A percentile compares a stretch with the other conserved stretches of the same genome.
Evolutionary conservation across 176 grass and related monocot genomes (phyloP).

Genomic region (Secale cereale): DNA sequence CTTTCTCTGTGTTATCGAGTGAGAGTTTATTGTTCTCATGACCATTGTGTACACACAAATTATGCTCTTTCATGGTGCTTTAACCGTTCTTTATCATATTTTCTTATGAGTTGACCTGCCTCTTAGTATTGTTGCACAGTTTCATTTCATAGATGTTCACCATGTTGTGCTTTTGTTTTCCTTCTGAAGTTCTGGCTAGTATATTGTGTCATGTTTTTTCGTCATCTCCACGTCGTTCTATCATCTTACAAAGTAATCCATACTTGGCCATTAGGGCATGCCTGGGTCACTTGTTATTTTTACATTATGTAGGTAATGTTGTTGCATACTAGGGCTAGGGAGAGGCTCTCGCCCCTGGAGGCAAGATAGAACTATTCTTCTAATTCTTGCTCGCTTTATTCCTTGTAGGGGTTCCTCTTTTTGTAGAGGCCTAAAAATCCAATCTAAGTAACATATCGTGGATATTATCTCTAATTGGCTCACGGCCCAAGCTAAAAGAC

Average conservation of each 20-base stretch:
- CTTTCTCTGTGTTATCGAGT: background rate
- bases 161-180: background rate
- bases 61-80: background rate
- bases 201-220: background rate
- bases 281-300: background rate
- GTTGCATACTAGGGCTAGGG: background rate
- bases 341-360: background rate
- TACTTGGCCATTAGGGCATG: background rate
- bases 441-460: background rate
- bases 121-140: background rate
- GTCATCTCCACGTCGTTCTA: background rate
- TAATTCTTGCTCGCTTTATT: background rate
- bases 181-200: background rate
- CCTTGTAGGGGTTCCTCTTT: background rate
- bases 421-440: background rate
- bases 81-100: background rate
- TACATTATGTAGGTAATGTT: background rate
- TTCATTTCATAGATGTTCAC: background rate
- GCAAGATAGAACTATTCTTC: background rate
- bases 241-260: constrained; percentile 8
- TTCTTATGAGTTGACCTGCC: background rate
- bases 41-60: constrained; percentile 10
- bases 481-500: background rate
- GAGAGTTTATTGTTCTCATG: background rate
- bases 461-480: background rate